Base-by-base conservation (phyloP, 371 early-diverging fungal genomes). In the Coemansia sp. region DNA sequence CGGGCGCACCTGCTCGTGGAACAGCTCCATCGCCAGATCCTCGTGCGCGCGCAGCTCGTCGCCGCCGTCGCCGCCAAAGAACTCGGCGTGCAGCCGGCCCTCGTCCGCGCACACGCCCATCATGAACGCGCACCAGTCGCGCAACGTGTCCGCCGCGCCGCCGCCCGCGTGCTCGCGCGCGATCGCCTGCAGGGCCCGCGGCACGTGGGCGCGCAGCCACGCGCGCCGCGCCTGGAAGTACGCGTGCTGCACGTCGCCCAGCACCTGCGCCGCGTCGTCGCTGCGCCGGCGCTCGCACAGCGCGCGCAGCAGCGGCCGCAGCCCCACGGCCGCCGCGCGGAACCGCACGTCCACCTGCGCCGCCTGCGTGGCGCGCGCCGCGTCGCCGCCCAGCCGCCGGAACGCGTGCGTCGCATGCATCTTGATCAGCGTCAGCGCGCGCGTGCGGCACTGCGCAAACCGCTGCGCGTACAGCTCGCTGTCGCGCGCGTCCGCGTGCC, bases 391-490 rank as follows among this genome's bases (percentile, higher is more conserved):
- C 37, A 93, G 65, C 11, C 77, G 77, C 39, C 89, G 86, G 67
- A 95, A 79, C 16, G 80, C 79, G 16, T 81, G 82, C 18, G 90
- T 86, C 36, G 89, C 86, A 60, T 94, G 85, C 84, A 94, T 88
- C 65, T 94, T 94, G 69, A 96, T 90, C 12, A 94, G 77, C 6
- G 94, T 88, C 78, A 95, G 86, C 5, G 90, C 93, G 38, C 90
- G 86, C 18, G 94, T 92, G 83, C 94, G 86, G 72, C 94, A 94
- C 69, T 93, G 94, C 29, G 90, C 82, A 74, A 91, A 94, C 29
- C 94, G 83, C 92, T 94, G 92, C 32, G 87, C 80, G 69, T 94
- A 94, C 38, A 94, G 81, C 56, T 93, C 94, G 3, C 94, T 84
- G 75, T 96, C 97, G 29, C 84, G 83, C 69, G 90, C 94, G 10